phyloP scores from a whole-genome alignment of 139 green algal genomes.

The Tetradesmus obliquus region DNA sequence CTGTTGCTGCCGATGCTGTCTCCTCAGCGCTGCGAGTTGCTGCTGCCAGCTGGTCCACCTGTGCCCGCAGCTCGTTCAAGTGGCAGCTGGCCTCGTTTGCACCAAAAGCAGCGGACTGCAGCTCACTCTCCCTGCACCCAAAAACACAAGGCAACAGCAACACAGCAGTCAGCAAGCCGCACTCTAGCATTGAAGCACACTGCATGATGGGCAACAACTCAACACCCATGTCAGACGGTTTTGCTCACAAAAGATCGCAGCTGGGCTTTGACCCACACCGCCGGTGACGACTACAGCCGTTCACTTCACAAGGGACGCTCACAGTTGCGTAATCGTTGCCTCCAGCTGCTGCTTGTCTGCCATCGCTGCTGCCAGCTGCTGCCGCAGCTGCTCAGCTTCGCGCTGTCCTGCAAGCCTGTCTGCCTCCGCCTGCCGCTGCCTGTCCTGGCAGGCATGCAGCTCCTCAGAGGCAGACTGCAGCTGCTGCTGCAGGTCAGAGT shows the following conservation, averaged over 20 bases:
- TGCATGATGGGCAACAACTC: background rate
- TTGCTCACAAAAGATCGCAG: background rate
- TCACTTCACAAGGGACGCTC: background rate
- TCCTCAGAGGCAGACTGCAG: slow-evolving; percentile 13
- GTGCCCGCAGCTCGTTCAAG: slow-evolving; percentile 8
- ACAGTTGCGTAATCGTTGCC: background rate
- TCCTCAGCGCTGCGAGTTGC: slow-evolving; percentile 18
- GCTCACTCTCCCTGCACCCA: slow-evolving; percentile 30
- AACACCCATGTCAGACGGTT: background rate
- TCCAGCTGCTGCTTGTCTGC: background rate
- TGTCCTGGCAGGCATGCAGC: background rate
- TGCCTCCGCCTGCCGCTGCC: slow-evolving; percentile 10
- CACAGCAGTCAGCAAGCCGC: background rate
- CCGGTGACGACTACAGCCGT: too few species aligned
- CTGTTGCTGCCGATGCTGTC: background rate
- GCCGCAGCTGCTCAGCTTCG: background rate
- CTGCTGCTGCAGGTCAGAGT: slow-evolving; percentile 19
- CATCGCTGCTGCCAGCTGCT: slow-evolving; percentile 7
- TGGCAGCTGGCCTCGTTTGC: slow-evolving; percentile 26
- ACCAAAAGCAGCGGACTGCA: background rate
- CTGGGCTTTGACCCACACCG: background rate
- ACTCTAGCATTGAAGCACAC: background rate
- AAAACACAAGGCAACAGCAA: background rate
- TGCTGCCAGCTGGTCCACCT: slow-evolving; percentile 28
- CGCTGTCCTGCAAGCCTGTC: background rate